These are phyloP conservation scores for Euclidium syriacum DNA, from an alignment of 345 rosid genomes.

Conservation along the genomic window DNA sequence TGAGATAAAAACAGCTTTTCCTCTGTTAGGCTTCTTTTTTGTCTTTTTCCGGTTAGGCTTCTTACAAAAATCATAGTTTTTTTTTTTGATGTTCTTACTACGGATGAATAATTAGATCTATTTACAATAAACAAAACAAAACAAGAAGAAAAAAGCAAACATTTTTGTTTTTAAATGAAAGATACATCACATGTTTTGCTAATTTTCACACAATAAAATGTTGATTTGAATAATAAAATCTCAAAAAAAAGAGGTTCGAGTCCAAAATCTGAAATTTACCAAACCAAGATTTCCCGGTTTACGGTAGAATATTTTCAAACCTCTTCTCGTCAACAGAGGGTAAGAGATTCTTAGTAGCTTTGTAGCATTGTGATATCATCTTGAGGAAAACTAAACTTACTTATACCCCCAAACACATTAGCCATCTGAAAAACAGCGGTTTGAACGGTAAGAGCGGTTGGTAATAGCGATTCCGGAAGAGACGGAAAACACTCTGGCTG, in stretches of 20 bases:
- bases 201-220: neutral
- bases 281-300: constrained; percentile 21
- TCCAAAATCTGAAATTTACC: neutral
- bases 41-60: too few species aligned
- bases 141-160: neutral
- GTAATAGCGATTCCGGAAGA: constrained; percentile 51
- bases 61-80: too few species aligned
- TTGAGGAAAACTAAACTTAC: constrained; percentile 52
- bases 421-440: constrained; percentile 55
- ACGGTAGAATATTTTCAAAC: neutral
- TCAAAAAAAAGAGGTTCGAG: constrained; percentile 15
- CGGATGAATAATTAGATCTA: too few species aligned
- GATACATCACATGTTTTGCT: constrained; percentile 11
- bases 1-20: too few species aligned
- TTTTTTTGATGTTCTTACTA: too few species aligned
- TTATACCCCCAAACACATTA: constrained; percentile 45
- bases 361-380: constrained; percentile 32
- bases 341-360: constrained; percentile 17
- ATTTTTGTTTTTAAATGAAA: neutral
- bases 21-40: too few species aligned
- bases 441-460: constrained; percentile 43
- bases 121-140: too few species aligned
- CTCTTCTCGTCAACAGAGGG: constrained; percentile 13
- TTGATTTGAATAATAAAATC: constrained; percentile 6
- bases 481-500: constrained; percentile 71